These are phyloP conservation scores for Musa beccarii DNA, from an alignment of 176 grass and related monocot genomes.

Conservation along the genomic window DNA sequence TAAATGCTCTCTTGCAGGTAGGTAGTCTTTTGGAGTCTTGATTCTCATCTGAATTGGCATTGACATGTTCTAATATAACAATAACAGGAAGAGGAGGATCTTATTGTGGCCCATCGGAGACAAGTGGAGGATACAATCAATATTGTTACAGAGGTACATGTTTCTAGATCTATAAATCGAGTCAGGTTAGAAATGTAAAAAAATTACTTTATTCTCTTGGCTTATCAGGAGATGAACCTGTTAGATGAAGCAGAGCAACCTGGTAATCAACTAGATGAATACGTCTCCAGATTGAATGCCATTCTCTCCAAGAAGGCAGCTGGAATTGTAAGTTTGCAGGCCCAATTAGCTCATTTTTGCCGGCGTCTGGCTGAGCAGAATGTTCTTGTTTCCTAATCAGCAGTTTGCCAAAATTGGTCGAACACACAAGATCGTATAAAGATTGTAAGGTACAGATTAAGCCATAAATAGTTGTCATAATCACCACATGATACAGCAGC, in stretches of 20 bases:
- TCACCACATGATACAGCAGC: not conserved
- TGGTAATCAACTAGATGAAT: slow-evolving; percentile 41
- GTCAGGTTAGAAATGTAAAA: not conserved
- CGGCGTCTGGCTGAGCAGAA: slow-evolving; percentile 25
- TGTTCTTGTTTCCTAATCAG: slow-evolving; percentile 30
- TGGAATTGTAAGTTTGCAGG: slow-evolving; percentile 44
- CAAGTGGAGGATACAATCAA: slow-evolving; percentile 41
- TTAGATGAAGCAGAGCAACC: slow-evolving; percentile 50
- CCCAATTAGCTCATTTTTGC: slow-evolving; percentile 32
- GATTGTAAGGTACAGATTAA: not conserved
- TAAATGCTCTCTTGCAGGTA: slow-evolving; percentile 43
- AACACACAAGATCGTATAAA: not conserved
- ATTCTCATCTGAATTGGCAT: not conserved
- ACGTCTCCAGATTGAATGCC: slow-evolving; percentile 35
- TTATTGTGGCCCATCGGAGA: slow-evolving; percentile 38
- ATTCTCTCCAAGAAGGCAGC: slow-evolving; percentile 37
- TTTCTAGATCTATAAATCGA: slow-evolving; percentile 1
- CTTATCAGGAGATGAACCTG: slow-evolving; percentile 42
- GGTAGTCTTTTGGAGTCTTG: slow-evolving; percentile 3
- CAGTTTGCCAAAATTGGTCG: not conserved
- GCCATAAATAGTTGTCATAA: not conserved
- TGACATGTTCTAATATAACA: not conserved
- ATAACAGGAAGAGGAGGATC: slow-evolving; percentile 43
- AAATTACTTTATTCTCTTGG: not conserved
- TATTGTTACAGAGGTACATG: slow-evolving; percentile 38